phyloP scores from a whole-genome alignment of 2,329 filamentous ascomycete genomes.

The Coniochaeta sp. region DNA sequence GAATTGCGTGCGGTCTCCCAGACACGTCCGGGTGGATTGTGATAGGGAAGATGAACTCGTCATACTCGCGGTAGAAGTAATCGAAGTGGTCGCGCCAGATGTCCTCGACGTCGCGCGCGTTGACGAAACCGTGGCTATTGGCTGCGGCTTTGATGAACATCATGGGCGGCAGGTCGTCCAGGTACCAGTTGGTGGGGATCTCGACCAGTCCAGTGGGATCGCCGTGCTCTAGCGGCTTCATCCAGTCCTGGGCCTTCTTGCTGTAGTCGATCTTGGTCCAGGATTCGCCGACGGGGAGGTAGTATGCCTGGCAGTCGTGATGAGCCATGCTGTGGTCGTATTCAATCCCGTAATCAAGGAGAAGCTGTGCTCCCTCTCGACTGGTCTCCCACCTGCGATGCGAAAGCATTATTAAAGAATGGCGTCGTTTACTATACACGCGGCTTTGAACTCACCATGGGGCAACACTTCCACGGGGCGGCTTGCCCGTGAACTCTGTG shows the following conservation, averaged over 20 bases:
- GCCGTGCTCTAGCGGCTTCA: slow-evolving; percentile 54
- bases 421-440: neutral
- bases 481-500: slow-evolving; percentile 64
- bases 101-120: slow-evolving; percentile 48
- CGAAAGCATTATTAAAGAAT: neutral
- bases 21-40: slow-evolving; percentile 69
- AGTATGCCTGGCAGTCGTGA: slow-evolving; percentile 57
- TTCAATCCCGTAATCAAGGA: slow-evolving; percentile 58
- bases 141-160: slow-evolving; percentile 63
- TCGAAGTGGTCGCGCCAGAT: slow-evolving; percentile 61
- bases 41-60: slow-evolving; percentile 71
- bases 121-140: slow-evolving; percentile 56
- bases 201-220: slow-evolving; percentile 54
- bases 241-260: slow-evolving; percentile 54
- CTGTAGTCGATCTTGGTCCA: slow-evolving; percentile 62
- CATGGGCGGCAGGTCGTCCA: slow-evolving; percentile 60
- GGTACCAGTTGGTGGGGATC: slow-evolving; percentile 57
- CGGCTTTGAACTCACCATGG: slow-evolving; percentile 44
- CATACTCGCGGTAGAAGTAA: slow-evolving; percentile 70
- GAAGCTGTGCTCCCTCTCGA: slow-evolving; percentile 55
- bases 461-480: slow-evolving; percentile 63
- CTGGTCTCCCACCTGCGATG: slow-evolving; percentile 54
- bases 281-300: slow-evolving; percentile 44
- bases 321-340: slow-evolving; percentile 62
- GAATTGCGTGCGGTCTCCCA: slow-evolving; percentile 60